These are phyloP conservation scores for Barnettozyma botsteinii DNA, from an alignment of 805 yeast species.

Conservation along the genomic window DNA sequence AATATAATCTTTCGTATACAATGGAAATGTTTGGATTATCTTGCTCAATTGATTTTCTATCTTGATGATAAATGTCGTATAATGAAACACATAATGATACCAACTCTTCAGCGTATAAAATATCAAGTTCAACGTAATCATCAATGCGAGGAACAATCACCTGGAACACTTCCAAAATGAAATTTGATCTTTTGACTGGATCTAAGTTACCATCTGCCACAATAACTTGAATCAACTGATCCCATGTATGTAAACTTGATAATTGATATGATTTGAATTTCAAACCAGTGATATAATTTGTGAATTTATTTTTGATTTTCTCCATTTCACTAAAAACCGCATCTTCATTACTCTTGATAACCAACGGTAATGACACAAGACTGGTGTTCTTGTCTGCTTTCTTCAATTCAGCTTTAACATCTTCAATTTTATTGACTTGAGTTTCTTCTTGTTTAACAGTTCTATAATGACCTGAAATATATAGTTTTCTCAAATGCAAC, in stretches of 20 bases:
- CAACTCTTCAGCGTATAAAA: conserved; percentile 65
- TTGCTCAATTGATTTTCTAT: conserved; percentile 28
- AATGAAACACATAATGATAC: conserved; percentile 70
- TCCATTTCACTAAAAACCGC: conserved; percentile 21
- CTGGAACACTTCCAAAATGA: conserved; percentile 74
- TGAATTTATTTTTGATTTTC: conserved; percentile 31
- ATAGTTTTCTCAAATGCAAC: conserved; percentile 21
- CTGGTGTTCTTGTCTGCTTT: conserved; percentile 12
- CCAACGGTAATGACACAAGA: conserved; percentile 12
- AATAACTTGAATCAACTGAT: conserved; percentile 66
- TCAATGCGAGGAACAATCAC: conserved; percentile 68
- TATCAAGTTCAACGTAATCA: conserved; percentile 63
- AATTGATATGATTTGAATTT: conserved; percentile 50
- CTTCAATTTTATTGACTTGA: conserved; percentile 14
- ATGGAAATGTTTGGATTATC: conserved; percentile 34
- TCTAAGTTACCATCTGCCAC: conserved; percentile 55
- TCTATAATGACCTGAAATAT: conserved; percentile 18
- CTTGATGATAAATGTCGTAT: conserved; percentile 55
- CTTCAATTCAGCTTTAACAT: conserved; percentile 15
- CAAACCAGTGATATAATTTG: conserved; percentile 40
- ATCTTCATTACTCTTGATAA: conserved; percentile 20
- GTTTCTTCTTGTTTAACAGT: conserved; percentile 18
- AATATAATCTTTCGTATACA: conserved; percentile 49
- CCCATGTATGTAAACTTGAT: conserved; percentile 75
- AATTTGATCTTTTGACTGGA: conserved; percentile 42